Conservation (phyloP, 352 stramenopile genomes). For the Pythium biforme region DNA sequence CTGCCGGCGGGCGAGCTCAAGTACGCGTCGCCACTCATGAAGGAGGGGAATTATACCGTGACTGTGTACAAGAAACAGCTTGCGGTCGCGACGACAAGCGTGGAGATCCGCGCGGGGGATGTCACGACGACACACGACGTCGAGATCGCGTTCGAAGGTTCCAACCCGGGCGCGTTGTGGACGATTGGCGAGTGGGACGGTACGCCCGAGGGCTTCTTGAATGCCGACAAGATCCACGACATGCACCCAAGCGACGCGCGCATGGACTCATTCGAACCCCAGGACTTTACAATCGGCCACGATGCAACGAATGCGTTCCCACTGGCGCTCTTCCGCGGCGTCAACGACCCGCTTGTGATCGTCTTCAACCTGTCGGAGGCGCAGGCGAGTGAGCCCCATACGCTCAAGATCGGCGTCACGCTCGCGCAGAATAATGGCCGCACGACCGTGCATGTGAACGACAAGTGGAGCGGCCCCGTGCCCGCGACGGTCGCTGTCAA, state of each 20-base stretch:
- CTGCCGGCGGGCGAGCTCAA: conserved; percentile 15
- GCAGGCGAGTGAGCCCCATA: conserved; percentile 27
- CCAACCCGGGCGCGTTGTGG: conserved; percentile 34
- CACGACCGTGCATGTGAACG: conserved; percentile 35
- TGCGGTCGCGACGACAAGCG: conserved; percentile 31
- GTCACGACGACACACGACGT: conserved; percentile 17
- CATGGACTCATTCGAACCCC: conserved; percentile 32
- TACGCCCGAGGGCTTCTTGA: conserved; percentile 46
- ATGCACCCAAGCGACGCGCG: conserved; percentile 50
- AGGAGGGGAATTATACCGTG: conserved; percentile 44
- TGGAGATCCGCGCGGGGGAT: conserved; percentile 27
- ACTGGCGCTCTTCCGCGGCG: conserved; percentile 43
- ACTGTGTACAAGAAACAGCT: conserved; percentile 61
- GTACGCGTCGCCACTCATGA: conserved; percentile 48
- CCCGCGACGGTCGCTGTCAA: conserved; percentile 35
- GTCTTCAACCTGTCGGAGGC: conserved; percentile 30
- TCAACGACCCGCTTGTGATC: conserved; percentile 44
- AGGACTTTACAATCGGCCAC: conserved; percentile 27
- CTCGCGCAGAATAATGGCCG: conserved; percentile 36
- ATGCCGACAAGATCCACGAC: conserved; percentile 52
- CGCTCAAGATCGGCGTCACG: conserved; percentile 41
- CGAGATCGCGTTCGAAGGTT: conserved; percentile 28
- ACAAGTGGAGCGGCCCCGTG: conserved; percentile 38
- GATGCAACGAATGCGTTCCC: conserved; percentile 35
- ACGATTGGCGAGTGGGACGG: conserved; percentile 53